Conservation (phyloP, 352 stramenopile species). For the Phytophthora colocasiae region DNA sequence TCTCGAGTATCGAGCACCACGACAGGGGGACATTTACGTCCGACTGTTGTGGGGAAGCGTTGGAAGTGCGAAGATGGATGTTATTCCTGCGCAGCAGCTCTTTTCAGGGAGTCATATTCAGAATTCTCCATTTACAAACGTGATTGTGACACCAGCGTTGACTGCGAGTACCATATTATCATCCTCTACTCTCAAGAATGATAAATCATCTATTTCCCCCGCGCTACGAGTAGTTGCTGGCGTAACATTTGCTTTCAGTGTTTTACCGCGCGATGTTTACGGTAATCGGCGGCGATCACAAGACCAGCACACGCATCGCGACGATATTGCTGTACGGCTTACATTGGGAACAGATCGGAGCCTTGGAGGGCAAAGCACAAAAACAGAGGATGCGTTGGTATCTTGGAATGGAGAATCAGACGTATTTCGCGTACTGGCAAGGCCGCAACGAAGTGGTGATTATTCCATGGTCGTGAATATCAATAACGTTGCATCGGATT, state of each 20-base stretch:
- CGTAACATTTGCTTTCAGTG: constrained; percentile 37
- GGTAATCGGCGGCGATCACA: constrained; percentile 47
- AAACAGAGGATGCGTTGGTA: constrained; percentile 42
- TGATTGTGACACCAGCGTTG: constrained; percentile 44
- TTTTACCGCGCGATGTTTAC: constrained; percentile 55
- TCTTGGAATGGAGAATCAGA: constrained; percentile 30
- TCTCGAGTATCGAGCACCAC: constrained; percentile 68
- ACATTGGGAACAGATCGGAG: constrained; percentile 54
- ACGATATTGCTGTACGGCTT: constrained; percentile 48
- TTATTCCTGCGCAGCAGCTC: constrained; percentile 52
- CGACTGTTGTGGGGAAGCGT: constrained; percentile 54
- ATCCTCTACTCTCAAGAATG: constrained; percentile 23
- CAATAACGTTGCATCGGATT: constrained; percentile 44
- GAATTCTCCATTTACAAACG: constrained; percentile 55
- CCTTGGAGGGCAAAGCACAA: constrained; percentile 54
- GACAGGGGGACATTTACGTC: constrained; percentile 44
- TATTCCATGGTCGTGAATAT: constrained; percentile 62
- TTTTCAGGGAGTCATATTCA: constrained; percentile 61
- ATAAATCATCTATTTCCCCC: constrained; percentile 5
- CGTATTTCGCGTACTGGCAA: constrained; percentile 36
- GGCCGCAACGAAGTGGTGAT: constrained; percentile 53
- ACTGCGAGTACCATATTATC: constrained; percentile 28
- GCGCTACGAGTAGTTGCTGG: constrained; percentile 39
- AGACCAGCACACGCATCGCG: constrained; percentile 21
- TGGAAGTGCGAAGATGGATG: constrained; percentile 40